Base-by-base conservation (phyloP, 73 alveolate species). In the Paramecium octaurelia region DNA sequence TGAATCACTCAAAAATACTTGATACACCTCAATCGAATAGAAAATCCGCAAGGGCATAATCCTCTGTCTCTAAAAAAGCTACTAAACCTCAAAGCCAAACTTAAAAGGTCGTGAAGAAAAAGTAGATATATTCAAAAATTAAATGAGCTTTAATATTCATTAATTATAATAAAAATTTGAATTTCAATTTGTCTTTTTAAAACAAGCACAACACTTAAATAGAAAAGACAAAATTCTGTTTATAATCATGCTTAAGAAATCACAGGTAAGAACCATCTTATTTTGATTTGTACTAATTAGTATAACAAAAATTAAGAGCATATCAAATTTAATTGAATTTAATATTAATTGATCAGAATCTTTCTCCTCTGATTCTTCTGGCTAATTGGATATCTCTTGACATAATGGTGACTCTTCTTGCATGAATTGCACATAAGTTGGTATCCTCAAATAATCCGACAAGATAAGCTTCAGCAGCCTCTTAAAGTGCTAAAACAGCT, bases 331-430 rank as follows among this genome's bases (percentile, higher is more conserved):
- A 64, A 64, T 64, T 64, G 84, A 34, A 64, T 64, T 11, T 27
- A 31, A 64, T 64, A 23, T 64, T 64, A 27, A 64, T 27, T 64
- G 48, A 31, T 95, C 96, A 95, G 85, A 93, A 87, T 91, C 98
- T 97, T 76, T 97, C 99, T 68, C 99, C 99, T 94, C 99, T 96
- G 84, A 96, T 96, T 92, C 99, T 95, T 93, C 98, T 96, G 92
- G 99, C 99, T 48, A 96, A 95, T 91, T 96, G 95, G 93, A 96
- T 96, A 83, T 96, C 99, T 93, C 96, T 96, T 35, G 99, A 97
- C 99, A 96, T 96, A 77, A 96, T 96, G 50, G 99, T 96, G 93
- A 96, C 99, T 94, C 99, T 95, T 92, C 97, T 96, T 68, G 98
- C 98, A 76, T 96, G 99, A 93, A 97, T 97, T 71, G 99, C 99